Evolutionary conservation across 176 grass and related monocot genomes (phyloP).

Genomic region (Avena insularis): DNA sequence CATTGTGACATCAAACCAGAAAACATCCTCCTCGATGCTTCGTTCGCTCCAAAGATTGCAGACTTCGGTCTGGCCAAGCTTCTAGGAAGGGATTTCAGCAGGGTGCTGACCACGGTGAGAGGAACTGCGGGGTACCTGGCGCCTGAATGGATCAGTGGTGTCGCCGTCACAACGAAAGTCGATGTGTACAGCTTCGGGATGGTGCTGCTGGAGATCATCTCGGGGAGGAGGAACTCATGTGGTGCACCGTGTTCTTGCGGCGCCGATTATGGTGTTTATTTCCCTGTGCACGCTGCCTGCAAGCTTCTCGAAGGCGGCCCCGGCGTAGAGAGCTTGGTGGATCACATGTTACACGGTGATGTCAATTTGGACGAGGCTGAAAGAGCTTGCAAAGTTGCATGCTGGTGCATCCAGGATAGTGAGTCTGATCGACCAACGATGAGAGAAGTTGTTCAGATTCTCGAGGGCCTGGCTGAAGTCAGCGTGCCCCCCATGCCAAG

Average conservation of each 20-base stretch:
- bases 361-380: slow-evolving; percentile 33
- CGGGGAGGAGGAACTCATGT: slow-evolving; percentile 38
- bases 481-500: slow-evolving; percentile 44
- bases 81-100: slow-evolving; percentile 40
- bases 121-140: slow-evolving; percentile 51
- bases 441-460: slow-evolving; percentile 42
- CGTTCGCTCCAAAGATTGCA: slow-evolving; percentile 38
- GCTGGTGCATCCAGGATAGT: slow-evolving; percentile 49
- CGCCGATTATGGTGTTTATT: slow-evolving; percentile 24
- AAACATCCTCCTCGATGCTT: slow-evolving; percentile 40
- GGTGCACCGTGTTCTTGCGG: not conserved
- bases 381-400: slow-evolving; percentile 36
- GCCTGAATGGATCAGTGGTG: slow-evolving; percentile 48
- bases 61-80: slow-evolving; percentile 55
- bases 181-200: slow-evolving; percentile 52
- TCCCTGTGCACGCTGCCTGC: slow-evolving; percentile 34
- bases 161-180: slow-evolving; percentile 29
- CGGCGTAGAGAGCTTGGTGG: slow-evolving; percentile 20
- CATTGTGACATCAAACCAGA: slow-evolving; percentile 52
- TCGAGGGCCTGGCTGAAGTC: slow-evolving; percentile 33
- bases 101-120: slow-evolving; percentile 43
- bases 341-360: slow-evolving; percentile 31
- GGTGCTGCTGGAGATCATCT: slow-evolving; percentile 49
- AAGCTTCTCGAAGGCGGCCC: slow-evolving; percentile 25
- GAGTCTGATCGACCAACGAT: slow-evolving; percentile 40